Base-by-base conservation (phyloP, 768 basidiomycete genomes). In the Coprinopsis sp. region DNA sequence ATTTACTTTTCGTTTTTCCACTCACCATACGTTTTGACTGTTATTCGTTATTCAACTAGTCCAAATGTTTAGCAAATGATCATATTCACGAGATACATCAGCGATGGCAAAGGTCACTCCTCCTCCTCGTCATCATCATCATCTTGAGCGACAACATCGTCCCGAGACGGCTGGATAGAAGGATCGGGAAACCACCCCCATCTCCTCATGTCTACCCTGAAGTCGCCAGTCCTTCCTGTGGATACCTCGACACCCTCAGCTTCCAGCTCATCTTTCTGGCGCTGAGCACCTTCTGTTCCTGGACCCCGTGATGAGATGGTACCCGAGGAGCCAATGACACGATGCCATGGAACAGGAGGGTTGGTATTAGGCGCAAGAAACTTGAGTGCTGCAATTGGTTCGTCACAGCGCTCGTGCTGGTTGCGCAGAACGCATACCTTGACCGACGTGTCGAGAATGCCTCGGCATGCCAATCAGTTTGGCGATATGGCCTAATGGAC, bases 171-270 rank as follows among this genome's bases (percentile, higher is more conserved):
- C 22, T 33, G 53, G 54, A 16, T 41, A 42, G 4, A 54, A 41
- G 33, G 33, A 12, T 52, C 57, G 28, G 85, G 85, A 55, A 87
- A 87, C 86, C 86, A 88, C 6, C 85, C 86, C 61, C 67, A 86
- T 10, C 52, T 58, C 5, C 59, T 52, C 28, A 87, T 61, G 62
- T 84, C 71, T 3, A 92, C 75, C 37, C 74, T 74, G 57, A 78
- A 63, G 38, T 76, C 81, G 23, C 77, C 84, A 10, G 69, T 73
- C 53, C 74, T 69, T 16, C 79, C 74, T 2, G 64, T 66, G 2
- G 58, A 71, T 16, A 94, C 90, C 41, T 87, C 80, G n/a, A 94
- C 77, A 3, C 87, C 90, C 62, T 94, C 92, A 0, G 78, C 82
- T 48, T 82, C 78, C 12, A 96, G 74, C 2, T 75, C 81, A n/a